Conservation (phyloP, 352 stramenopile species). For the Phytophthora cryptogea region DNA sequence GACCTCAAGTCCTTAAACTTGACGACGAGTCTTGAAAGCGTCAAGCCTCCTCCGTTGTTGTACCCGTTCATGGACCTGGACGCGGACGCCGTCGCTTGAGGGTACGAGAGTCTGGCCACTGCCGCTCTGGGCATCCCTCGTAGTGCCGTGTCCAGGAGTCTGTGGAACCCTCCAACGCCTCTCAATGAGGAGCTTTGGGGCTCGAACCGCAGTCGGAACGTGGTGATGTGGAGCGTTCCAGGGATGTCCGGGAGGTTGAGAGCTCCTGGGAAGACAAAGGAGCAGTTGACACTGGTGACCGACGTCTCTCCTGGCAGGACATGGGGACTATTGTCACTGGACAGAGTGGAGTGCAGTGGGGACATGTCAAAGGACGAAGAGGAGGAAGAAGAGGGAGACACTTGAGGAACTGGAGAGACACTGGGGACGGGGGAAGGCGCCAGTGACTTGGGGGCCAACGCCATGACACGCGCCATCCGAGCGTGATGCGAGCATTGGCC, state of each 20-base stretch:
- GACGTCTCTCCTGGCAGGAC: slow-evolving; percentile 51
- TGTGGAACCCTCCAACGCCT: slow-evolving; percentile 49
- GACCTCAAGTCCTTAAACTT: slow-evolving; percentile 82
- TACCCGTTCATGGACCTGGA: slow-evolving; percentile 35
- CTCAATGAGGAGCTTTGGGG: slow-evolving; percentile 52
- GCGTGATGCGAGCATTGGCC: slow-evolving; percentile 78
- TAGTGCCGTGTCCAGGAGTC: slow-evolving; percentile 64
- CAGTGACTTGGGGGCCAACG: slow-evolving; percentile 62
- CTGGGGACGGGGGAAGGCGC: slow-evolving; percentile 2
- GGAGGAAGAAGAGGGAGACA: slow-evolving; percentile 24
- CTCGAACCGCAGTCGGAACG: slow-evolving; percentile 76
- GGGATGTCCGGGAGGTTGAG: slow-evolving; percentile 53
- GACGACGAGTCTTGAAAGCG: slow-evolving; percentile 65
- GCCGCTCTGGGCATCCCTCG: slow-evolving; percentile 61
- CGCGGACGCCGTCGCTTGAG: slow-evolving; percentile 42
- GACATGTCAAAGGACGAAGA: slow-evolving; percentile 35
- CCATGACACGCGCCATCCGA: slow-evolving; percentile 81
- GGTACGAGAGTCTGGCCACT: slow-evolving; percentile 75
- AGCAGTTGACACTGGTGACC: slow-evolving; percentile 43
- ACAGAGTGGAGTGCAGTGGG: slow-evolving; percentile 11
- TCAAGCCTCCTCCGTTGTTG: slow-evolving; percentile 12
- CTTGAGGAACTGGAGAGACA: slow-evolving; percentile 4
- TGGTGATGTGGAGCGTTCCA: slow-evolving; percentile 67
- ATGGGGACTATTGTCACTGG: slow-evolving; percentile 4
- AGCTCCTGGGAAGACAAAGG: slow-evolving; percentile 59